Evolutionary conservation across 1,284 basidiomycete species (phyloP).

Genomic region (Sporisorium scitamineum): DNA sequence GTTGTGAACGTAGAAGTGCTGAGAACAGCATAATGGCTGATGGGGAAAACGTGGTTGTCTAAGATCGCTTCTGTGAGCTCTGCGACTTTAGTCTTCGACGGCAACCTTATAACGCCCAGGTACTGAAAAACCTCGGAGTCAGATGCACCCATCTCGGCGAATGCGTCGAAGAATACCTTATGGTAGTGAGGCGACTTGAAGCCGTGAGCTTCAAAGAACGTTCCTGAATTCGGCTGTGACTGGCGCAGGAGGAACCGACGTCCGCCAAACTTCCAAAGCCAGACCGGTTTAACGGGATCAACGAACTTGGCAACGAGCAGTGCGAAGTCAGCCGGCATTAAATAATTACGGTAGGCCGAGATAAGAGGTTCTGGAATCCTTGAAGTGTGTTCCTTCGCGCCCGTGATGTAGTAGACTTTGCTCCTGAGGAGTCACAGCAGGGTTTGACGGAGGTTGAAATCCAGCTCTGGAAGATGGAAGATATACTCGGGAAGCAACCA

Average conservation of each 20-base stretch:
- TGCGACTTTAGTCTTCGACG: neutral
- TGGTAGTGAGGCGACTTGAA: neutral
- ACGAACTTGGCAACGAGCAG: neutral
- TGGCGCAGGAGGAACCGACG: slow-evolving; percentile 4
- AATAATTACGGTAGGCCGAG: neutral
- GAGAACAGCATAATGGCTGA: neutral
- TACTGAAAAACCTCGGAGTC: slow-evolving; percentile 5
- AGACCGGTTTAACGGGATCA: neutral
- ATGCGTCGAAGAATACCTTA: slow-evolving; percentile 2
- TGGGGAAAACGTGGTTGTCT: neutral
- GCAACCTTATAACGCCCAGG: slow-evolving; percentile 1
- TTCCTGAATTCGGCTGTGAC: neutral
- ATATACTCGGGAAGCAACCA: neutral
- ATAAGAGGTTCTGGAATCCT: neutral
- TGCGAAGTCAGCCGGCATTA: neutral
- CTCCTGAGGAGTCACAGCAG: neutral
- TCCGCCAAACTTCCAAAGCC: neutral
- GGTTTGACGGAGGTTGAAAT: neutral
- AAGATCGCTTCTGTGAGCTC: neutral
- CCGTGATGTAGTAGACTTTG: neutral
- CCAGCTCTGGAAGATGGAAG: neutral
- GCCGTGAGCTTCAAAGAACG: neutral
- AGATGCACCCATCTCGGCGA: neutral
- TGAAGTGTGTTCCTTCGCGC: neutral
- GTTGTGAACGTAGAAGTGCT: neutral